Evolutionary conservation across 257 asterid genomes (phyloP).

Genomic region (Capsicum baccatum): DNA sequence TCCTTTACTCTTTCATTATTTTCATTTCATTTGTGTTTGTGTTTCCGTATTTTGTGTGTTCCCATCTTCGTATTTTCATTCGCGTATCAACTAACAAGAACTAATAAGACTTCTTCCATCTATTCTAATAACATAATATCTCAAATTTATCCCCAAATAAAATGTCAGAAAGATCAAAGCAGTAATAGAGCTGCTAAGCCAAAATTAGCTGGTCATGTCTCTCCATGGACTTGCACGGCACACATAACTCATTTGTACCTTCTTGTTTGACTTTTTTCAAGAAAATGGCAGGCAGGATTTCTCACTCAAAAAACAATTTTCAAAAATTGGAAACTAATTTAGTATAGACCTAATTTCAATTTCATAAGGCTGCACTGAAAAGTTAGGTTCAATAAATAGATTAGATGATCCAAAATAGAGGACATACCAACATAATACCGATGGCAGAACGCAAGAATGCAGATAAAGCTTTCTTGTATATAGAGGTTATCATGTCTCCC

Average conservation of each 20-base stretch:
- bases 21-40: no score
- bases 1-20: no score
- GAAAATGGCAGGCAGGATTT: background rate
- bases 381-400: background rate
- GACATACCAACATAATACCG: conserved; percentile 74
- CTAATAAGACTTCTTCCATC: conserved; percentile 7
- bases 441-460: conserved; percentile 73
- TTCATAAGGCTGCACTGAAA: background rate
- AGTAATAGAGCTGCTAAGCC: conserved; percentile 10
- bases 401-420: conserved; percentile 26
- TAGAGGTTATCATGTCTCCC: conserved; percentile 59
- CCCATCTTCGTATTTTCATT: no score
- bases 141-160: conserved; percentile 5
- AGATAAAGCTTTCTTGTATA: conserved; percentile 70
- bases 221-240: background rate
- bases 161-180: background rate
- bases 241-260: background rate
- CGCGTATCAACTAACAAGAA: background rate
- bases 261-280: conserved; percentile 19
- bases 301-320: conserved; percentile 19
- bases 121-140: conserved; percentile 7
- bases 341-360: background rate
- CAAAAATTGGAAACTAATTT: background rate
- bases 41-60: no score
- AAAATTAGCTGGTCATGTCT: background rate